phyloP scores from a whole-genome alignment of 352 stramenopile species.

The Blastocystis sp. region DNA sequence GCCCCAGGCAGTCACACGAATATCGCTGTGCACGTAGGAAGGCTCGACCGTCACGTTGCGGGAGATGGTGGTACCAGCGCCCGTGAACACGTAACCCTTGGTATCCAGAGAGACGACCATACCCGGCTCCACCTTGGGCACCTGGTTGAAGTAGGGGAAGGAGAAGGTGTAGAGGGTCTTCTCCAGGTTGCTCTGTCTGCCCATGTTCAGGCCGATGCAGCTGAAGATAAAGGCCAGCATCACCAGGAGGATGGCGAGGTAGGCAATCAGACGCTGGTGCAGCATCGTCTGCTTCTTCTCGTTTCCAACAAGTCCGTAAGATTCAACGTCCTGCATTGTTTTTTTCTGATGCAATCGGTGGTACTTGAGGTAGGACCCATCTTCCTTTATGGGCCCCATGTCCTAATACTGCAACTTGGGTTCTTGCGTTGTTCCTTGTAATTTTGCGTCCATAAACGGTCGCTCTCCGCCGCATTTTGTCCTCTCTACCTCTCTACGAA shows the following conservation, averaged over 20 bases:
- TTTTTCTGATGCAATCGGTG: not conserved
- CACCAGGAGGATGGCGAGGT: slow-evolving; percentile 23
- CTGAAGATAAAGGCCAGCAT: slow-evolving; percentile 47
- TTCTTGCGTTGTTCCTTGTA: too few species aligned
- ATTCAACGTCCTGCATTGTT: slow-evolving; percentile 49
- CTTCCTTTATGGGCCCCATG: too few species aligned
- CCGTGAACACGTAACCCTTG: slow-evolving; percentile 48
- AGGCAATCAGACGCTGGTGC: slow-evolving; percentile 23
- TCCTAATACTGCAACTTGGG: too few species aligned
- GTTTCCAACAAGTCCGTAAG: slow-evolving; percentile 7
- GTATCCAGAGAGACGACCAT: slow-evolving; percentile 43
- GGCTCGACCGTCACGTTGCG: not conserved
- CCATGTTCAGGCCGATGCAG: slow-evolving; percentile 42
- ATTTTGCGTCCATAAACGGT: too few species aligned
- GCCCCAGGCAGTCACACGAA: slow-evolving; percentile 9
- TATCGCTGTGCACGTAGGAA: not conserved
- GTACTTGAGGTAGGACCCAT: too few species aligned
- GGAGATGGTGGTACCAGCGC: slow-evolving; percentile 37
- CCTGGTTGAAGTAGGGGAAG: slow-evolving; percentile 45
- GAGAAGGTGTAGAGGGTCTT: slow-evolving; percentile 57
- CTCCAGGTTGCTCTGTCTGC: slow-evolving; percentile 5
- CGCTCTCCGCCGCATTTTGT: too few species aligned
- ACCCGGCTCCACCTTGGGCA: slow-evolving; percentile 12
- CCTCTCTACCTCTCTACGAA: too few species aligned
- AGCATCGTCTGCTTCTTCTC: slow-evolving; percentile 20